phyloP scores from a whole-genome alignment of 1,139 yeast genomes.

The Torulaspora pretoriensis region DNA sequence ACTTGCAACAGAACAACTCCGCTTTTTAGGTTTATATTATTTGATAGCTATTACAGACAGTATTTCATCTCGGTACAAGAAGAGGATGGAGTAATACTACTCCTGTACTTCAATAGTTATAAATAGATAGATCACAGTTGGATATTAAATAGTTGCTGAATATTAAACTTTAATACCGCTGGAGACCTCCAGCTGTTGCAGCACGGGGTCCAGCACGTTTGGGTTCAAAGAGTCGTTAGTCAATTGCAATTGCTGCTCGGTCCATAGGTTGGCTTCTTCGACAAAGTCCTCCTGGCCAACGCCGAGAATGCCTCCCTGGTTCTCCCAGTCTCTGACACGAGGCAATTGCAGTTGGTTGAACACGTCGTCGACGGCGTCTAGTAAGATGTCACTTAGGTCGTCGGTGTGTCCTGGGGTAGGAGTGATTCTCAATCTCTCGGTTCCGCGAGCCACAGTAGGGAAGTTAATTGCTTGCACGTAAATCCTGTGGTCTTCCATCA shows the following conservation, averaged over 20 bases:
- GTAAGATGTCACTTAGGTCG: slow-evolving; percentile 68
- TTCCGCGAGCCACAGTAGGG: slow-evolving; percentile 96
- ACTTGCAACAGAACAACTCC: slow-evolving; percentile 32
- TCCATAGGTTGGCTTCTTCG: slow-evolving; percentile 65
- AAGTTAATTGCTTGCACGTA: slow-evolving; percentile 97
- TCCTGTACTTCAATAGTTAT: slow-evolving; percentile 3
- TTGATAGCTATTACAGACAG: not conserved
- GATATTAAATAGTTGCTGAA: slow-evolving; percentile 6
- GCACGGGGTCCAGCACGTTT: slow-evolving; percentile 58
- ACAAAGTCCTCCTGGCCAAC: slow-evolving; percentile 58
- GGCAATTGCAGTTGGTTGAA: slow-evolving; percentile 71
- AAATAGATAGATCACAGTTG: slow-evolving; percentile 4
- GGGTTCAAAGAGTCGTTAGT: slow-evolving; percentile 59
- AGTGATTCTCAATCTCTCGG: slow-evolving; percentile 92
- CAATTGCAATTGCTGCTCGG: slow-evolving; percentile 66
- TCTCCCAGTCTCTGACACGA: slow-evolving; percentile 75
- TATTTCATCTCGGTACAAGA: not conserved
- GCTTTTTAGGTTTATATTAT: slow-evolving; percentile 9
- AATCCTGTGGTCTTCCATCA: slow-evolving; percentile 77
- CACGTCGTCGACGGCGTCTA: slow-evolving; percentile 74
- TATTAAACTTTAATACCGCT: slow-evolving; percentile 49
- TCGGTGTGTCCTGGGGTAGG: slow-evolving; percentile 96
- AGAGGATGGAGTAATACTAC: not conserved
- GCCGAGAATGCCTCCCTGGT: slow-evolving; percentile 81
- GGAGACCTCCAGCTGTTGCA: slow-evolving; percentile 60